Conservation (phyloP, 2,329 filamentous ascomycete genomes). For the Plectosphaerella plurivora region DNA sequence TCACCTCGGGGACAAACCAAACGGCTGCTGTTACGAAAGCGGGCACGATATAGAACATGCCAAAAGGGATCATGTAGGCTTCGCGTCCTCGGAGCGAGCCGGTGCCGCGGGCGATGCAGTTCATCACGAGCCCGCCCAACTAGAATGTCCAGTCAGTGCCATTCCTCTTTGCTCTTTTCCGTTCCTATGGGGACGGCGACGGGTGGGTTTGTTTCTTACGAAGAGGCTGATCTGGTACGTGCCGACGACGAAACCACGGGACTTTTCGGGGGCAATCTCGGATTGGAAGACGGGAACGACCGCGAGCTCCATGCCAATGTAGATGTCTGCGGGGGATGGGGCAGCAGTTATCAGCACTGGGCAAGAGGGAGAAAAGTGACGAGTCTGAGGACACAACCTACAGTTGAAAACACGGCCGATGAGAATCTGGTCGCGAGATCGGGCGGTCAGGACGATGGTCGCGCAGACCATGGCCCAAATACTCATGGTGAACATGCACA, state of each 20-base stretch:
- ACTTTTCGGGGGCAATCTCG: slow-evolving; percentile 21
- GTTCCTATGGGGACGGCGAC: neutral
- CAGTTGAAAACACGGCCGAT: slow-evolving; percentile 18
- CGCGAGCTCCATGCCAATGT: slow-evolving; percentile 33
- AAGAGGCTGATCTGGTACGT: slow-evolving; percentile 26
- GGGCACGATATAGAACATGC: slow-evolving; percentile 26
- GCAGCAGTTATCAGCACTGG: neutral
- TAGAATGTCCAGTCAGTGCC: neutral
- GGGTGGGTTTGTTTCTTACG: slow-evolving; percentile 8
- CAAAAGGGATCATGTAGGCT: slow-evolving; percentile 26
- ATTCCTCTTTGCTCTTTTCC: neutral
- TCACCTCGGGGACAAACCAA: slow-evolving; percentile 19
- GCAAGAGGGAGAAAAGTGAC: neutral
- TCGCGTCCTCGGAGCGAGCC: slow-evolving; percentile 18
- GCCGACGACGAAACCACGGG: slow-evolving; percentile 26
- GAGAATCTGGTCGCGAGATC: slow-evolving; percentile 23
- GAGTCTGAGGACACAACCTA: neutral
- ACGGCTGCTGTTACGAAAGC: slow-evolving; percentile 15
- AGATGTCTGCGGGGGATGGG: slow-evolving; percentile 26
- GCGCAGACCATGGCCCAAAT: slow-evolving; percentile 25
- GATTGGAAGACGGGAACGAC: slow-evolving; percentile 29
- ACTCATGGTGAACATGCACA: slow-evolving; percentile 30
- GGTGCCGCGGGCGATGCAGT: slow-evolving; percentile 21
- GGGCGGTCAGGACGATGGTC: slow-evolving; percentile 24
- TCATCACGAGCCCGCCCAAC: slow-evolving; percentile 14